Evolutionary conservation across 176 grass and related monocot species (phyloP), one percentile per base, ranked within the genome.

Genomic region (Calamus simplicifolius): DNA sequence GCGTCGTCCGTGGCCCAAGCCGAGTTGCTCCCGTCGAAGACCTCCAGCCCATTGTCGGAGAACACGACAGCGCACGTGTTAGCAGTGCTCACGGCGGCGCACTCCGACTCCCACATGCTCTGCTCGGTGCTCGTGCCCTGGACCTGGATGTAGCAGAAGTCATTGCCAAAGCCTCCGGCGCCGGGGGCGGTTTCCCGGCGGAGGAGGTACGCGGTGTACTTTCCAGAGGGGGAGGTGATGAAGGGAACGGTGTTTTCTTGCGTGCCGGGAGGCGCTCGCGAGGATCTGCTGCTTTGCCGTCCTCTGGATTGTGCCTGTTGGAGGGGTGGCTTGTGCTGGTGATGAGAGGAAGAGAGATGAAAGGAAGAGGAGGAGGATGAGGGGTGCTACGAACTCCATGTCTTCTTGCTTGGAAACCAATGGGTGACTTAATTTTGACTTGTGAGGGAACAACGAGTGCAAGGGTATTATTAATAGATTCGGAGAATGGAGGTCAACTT

Each of bases 121-220:
- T 61, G 59, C 16, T 31, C 75, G 61, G 76, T 73, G 1, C 18
- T 52, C 0, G 56, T 63, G 19, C 61, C 82, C 29, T 63, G 43
- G 30, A 95, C 83, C 77, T 87, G 73, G 28, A 95, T 79, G 59
- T 81, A 95, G 75, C 91, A 95, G 64, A 95, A 95, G 53, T 95
- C 91, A 4, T 81, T 88, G 29, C 91, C 86, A 0, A 84, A 81
- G 1, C 91, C 91, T 38, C 86, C 86, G 52, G 86, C 82, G 28
- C 77, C 79, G 0, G 82, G 77, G 8, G 53, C 49, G 38, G 91
- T 86, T 69, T 63, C 74, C 2, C 66, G 70, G 54, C 86, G 82
- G 52, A 90, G 61, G 56, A 90, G 77, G 70, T 69, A 84, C 5
- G 82, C 91, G 0, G 68, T 76, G 35, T 84, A 90, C 69, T 79